phyloP scores from a whole-genome alignment of 257 asterid species.

The Solanum corneliomulleri region DNA sequence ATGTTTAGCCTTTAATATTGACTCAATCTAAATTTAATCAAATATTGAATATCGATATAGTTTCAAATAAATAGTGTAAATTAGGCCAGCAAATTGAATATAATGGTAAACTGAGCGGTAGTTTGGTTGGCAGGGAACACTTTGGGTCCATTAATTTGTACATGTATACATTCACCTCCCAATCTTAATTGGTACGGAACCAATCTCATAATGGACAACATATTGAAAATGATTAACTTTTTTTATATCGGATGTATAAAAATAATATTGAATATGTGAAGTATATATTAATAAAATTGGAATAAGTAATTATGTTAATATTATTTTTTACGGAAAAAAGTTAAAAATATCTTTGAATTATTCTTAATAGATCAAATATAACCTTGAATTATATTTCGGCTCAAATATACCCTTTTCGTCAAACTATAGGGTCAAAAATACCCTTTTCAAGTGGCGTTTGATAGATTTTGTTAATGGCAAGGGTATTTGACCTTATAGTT shows the following conservation, averaged over 20 bases:
- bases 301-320: background rate
- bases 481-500: too few relatives aligned
- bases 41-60: background rate
- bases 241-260: background rate
- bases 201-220: background rate
- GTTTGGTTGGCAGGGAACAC: conserved; percentile 25
- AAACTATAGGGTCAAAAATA: too few relatives aligned
- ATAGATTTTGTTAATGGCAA: too few relatives aligned
- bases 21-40: fast-evolving
- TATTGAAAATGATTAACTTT: background rate
- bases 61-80: background rate
- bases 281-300: background rate
- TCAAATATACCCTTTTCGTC: fast-evolving
- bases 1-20: background rate
- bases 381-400: too few relatives aligned
- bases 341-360: too few relatives aligned
- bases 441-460: too few relatives aligned
- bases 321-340: too few relatives aligned
- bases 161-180: background rate
- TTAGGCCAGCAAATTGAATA: background rate
- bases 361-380: too few relatives aligned
- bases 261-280: background rate
- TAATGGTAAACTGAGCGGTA: background rate
- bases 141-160: background rate
- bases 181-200: background rate